Evolutionary conservation across 805 yeast genomes (phyloP).

Genomic region (Candida saitoana): DNA sequence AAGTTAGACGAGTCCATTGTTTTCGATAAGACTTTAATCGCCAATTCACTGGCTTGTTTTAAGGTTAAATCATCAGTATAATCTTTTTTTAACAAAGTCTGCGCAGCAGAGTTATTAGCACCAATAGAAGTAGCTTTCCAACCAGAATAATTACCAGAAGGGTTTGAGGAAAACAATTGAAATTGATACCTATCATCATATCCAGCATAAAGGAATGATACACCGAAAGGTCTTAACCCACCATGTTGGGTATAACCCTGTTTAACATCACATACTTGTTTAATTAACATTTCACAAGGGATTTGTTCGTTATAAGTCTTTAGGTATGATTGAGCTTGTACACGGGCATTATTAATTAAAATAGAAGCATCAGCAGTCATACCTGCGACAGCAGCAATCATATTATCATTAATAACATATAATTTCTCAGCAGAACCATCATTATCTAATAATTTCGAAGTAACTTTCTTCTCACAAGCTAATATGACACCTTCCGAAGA

Average conservation of each 20-base stretch:
- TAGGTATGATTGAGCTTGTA: slow-evolving; percentile 76
- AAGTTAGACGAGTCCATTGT: slow-evolving; percentile 87
- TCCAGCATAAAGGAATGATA: slow-evolving; percentile 93
- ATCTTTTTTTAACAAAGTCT: slow-evolving; percentile 91
- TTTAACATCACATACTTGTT: slow-evolving; percentile 84
- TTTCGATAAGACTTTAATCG: slow-evolving; percentile 86
- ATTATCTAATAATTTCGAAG: slow-evolving; percentile 87
- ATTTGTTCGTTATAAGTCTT: slow-evolving; percentile 87
- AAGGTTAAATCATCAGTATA: slow-evolving; percentile 76
- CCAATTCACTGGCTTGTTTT: slow-evolving; percentile 78
- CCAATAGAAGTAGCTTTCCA: slow-evolving; percentile 99
- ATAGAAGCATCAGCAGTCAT: slow-evolving; percentile 96
- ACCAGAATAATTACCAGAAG: slow-evolving; percentile 95
- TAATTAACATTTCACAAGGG: slow-evolving; percentile 89
- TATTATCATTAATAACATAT: slow-evolving; percentile 76
- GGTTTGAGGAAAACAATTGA: slow-evolving; percentile 92
- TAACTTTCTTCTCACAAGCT: slow-evolving; percentile 95
- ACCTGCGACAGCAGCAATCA: slow-evolving; percentile 95
- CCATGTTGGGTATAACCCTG: slow-evolving; percentile 99
- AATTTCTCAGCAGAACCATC: slow-evolving; percentile 91
- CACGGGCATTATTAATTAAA: slow-evolving; percentile 81
- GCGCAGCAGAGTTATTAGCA: slow-evolving; percentile 94
- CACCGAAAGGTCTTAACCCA: slow-evolving; percentile 98
- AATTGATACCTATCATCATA: slow-evolving; percentile 85
- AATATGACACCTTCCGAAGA: slow-evolving; percentile 85